Conservation (phyloP, 1,139 yeast species). For the Geotrichum aggregatum region DNA sequence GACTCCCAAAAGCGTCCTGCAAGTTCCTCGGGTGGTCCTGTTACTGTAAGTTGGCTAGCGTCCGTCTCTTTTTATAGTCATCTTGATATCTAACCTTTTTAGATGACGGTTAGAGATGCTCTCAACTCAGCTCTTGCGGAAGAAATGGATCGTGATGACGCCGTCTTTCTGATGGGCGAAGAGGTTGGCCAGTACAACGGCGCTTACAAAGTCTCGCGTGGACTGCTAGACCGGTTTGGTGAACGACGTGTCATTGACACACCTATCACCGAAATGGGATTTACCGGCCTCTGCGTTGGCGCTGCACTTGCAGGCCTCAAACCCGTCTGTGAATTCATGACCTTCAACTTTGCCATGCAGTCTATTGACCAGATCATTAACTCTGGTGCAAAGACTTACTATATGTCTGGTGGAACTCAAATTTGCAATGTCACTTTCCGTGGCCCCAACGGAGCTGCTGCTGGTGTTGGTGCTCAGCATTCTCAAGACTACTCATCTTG, state of each 20-base stretch:
- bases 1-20: slow-evolving; percentile 29
- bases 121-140: slow-evolving; percentile 92
- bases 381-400: slow-evolving; percentile 97
- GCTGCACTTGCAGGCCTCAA: slow-evolving; percentile 95
- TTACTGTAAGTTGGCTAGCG: slow-evolving; percentile 30
- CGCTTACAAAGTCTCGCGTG: slow-evolving; percentile 96
- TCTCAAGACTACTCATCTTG: slow-evolving; percentile 96
- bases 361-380: slow-evolving; percentile 96
- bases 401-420: slow-evolving; percentile 99
- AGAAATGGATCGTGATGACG: slow-evolving; percentile 94
- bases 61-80: not conserved
- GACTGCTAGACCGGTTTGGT: slow-evolving; percentile 92
- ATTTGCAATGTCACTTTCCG: slow-evolving; percentile 96
- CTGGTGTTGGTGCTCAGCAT: slow-evolving; percentile 99
- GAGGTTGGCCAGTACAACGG: slow-evolving; percentile 99
- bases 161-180: slow-evolving; percentile 94
- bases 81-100: slow-evolving; percentile 1
- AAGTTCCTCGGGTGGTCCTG: slow-evolving; percentile 34
- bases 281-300: slow-evolving; percentile 96
- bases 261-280: slow-evolving; percentile 99
- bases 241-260: slow-evolving; percentile 95
- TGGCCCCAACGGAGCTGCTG: slow-evolving; percentile 99
- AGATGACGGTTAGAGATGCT: slow-evolving; percentile 93
- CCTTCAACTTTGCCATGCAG: slow-evolving; percentile 99
- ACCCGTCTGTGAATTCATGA: slow-evolving; percentile 98